Percentiles rank a stretch among this genome's conserved stretches.
Conservation (phyloP, 2,329 filamentous ascomycete species). For the Ophiocordyceps camponoti-leonardi region DNA sequence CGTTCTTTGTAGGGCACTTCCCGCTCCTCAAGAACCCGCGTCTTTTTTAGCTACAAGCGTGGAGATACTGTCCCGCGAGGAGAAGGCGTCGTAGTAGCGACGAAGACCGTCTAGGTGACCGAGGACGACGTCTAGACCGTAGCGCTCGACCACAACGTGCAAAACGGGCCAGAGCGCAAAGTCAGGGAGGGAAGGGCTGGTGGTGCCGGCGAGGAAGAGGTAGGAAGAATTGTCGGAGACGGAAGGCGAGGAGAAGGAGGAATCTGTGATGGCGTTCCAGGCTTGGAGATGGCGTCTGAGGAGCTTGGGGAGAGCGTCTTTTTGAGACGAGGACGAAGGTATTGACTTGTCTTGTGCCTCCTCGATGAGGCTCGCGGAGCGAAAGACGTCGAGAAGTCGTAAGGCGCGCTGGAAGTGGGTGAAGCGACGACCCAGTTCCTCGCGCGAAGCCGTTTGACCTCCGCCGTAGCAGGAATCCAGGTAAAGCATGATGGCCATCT, state of each 20-base stretch:
- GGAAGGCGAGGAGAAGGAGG: not conserved
- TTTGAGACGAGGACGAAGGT: not conserved
- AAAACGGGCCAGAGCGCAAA: slow-evolving; percentile 41
- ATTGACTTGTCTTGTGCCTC: not conserved
- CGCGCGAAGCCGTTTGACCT: slow-evolving; percentile 5
- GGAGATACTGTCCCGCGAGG: slow-evolving; percentile 6
- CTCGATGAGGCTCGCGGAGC: not conserved
- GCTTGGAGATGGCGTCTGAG: slow-evolving; percentile 6
- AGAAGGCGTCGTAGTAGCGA: slow-evolving; percentile 19
- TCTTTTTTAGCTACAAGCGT: slow-evolving; percentile 6
- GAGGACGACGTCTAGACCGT: slow-evolving; percentile 13
- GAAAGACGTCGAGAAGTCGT: slow-evolving; percentile 13
- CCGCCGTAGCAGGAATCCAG: slow-evolving; percentile 35
- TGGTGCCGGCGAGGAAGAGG: slow-evolving; percentile 26
- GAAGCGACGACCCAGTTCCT: slow-evolving; percentile 18
- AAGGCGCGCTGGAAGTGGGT: slow-evolving; percentile 23
- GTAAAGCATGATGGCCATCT: slow-evolving; percentile 39
- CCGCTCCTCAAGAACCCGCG: not conserved
- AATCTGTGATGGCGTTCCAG: slow-evolving; percentile 18
- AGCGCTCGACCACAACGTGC: slow-evolving; percentile 22
- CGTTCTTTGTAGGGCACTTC: too few species aligned
- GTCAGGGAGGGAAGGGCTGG: slow-evolving; percentile 27
- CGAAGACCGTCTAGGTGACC: slow-evolving; percentile 13
- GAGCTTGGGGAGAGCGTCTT: slow-evolving; percentile 2
- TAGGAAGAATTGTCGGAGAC: not conserved